Evolutionary conservation across 2,329 filamentous ascomycete genomes (phyloP), one percentile per base, ranked within the genome.

Genomic region (Reticulascus tulasneorum): DNA sequence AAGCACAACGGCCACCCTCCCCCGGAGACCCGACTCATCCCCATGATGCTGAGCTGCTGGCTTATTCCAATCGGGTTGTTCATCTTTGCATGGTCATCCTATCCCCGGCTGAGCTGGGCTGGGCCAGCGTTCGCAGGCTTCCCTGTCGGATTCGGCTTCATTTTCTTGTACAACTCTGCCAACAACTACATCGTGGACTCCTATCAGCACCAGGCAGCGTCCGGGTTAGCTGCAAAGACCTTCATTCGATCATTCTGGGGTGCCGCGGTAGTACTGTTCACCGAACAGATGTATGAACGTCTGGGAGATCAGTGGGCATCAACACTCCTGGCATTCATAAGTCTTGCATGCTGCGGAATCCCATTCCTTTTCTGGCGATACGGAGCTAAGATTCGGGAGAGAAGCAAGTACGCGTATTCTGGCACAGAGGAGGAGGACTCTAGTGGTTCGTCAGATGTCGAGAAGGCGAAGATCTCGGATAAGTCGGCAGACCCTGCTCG

Each of bases 301-400:
- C 68, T 91, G 11, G 79, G 79, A 8, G 72, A 88, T 58, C 79
- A 87, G 55, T 91, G 86, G 86, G 86, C 86, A 0, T 79, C 77
- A 32, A 73, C 74, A 0, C 68, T 93, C 9, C 63, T 93, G 8
- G 86, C 75, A 0, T 90, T 90, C 49, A 70, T 94, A 47, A 77
- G 74, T 12, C 64, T 94, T 6, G 82, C 77, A 0, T 94, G 87
- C 64, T 94, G 87, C 56, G 77, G 70, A 1, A 94, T 94, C 47
- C 88, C 88, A 0, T 94, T 82, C 56, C 59, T 86, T 18, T 94
- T 95, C 63, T 94, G 84, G 69, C 78, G 69, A 52, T 87, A 77
- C 49, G 88, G 88, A 4, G 85, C 79, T 12, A 57, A 58, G 6
- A 94, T 94, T 47, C 71, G 88, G 6, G 67, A 65, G 37, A 67